Conservation (phyloP, 2,329 filamentous ascomycete species). For the Calonectria montana region DNA sequence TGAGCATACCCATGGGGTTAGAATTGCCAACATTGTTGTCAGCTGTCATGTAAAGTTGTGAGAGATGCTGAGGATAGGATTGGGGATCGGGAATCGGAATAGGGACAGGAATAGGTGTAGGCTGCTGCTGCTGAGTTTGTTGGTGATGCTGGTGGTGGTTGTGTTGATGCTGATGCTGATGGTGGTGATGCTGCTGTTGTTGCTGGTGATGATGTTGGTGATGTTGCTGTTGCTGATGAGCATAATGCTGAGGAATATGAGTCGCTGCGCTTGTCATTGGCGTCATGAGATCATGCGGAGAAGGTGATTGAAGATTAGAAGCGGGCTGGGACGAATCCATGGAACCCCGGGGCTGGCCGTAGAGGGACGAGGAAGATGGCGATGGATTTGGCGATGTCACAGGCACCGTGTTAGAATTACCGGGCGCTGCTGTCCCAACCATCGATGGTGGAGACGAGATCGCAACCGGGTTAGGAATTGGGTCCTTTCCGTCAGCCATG, state of each 20-base stretch:
- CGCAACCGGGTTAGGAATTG: constrained; percentile 40
- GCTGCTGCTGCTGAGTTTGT: constrained; percentile 26
- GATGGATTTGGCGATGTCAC: constrained; percentile 1
- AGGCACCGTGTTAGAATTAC: not conserved
- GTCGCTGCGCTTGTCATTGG: constrained; percentile 28
- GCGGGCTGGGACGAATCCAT: constrained; percentile 20
- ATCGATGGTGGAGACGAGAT: constrained; percentile 12
- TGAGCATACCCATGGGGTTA: constrained; percentile 51
- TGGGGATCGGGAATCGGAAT: constrained; percentile 33
- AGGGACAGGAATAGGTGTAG: constrained; percentile 1
- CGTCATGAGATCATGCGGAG: constrained; percentile 26
- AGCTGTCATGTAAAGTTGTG: constrained; percentile 25
- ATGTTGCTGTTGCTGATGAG: constrained; percentile 17
- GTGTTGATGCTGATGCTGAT: not conserved
- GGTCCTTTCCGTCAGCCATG: constrained; percentile 61
- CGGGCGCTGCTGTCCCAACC: not conserved
- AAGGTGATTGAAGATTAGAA: constrained; percentile 26
- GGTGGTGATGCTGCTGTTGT: not conserved
- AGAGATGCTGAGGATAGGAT: constrained; percentile 28
- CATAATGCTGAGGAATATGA: constrained; percentile 16
- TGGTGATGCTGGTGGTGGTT: not conserved
- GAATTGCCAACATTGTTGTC: constrained; percentile 13
- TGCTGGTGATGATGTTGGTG: not conserved
- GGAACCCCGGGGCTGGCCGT: constrained; percentile 20
- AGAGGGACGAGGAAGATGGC: constrained; percentile 35